Percentiles rank a stretch among this genome's conserved stretches.
Evolutionary conservation across 768 basidiomycete genomes (phyloP).

Genomic region (Phylloporus scabripes): DNA sequence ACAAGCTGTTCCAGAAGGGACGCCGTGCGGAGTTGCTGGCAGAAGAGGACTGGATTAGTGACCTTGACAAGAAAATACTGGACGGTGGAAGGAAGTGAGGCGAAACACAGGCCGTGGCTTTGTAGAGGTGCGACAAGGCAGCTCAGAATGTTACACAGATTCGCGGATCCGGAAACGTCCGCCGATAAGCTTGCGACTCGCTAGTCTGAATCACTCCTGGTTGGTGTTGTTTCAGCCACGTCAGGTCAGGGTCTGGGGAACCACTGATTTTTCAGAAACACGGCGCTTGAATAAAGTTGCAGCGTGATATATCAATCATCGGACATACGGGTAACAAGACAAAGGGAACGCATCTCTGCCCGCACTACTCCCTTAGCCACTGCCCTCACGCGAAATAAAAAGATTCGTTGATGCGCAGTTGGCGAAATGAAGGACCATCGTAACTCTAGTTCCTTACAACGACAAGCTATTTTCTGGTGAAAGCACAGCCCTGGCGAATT

Average conservation of each 20-base stretch:
- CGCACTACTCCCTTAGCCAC: neutral
- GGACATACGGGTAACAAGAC: neutral
- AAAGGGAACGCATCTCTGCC: neutral
- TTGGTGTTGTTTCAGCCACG: too few relatives aligned
- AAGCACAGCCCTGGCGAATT: neutral
- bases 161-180: neutral
- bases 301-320: neutral
- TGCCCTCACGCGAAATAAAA: neutral
- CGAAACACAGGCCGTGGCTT: too few relatives aligned
- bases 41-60: too few relatives aligned
- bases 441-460: neutral
- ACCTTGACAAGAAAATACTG: too few relatives aligned
- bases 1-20: too few relatives aligned
- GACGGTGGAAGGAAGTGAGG: too few relatives aligned
- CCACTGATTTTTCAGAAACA: neutral
- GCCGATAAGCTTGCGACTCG: neutral
- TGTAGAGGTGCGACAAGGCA: too few relatives aligned
- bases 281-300: neutral
- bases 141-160: too few relatives aligned
- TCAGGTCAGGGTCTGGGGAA: too few relatives aligned
- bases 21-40: too few relatives aligned
- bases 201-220: too few relatives aligned
- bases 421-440: constrained; percentile 11
- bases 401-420: neutral
- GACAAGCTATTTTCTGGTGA: neutral